These are phyloP conservation scores for Magnaporthales sp. DNA, from an alignment of 2,329 filamentous ascomycete genomes.

Conservation along the genomic window DNA sequence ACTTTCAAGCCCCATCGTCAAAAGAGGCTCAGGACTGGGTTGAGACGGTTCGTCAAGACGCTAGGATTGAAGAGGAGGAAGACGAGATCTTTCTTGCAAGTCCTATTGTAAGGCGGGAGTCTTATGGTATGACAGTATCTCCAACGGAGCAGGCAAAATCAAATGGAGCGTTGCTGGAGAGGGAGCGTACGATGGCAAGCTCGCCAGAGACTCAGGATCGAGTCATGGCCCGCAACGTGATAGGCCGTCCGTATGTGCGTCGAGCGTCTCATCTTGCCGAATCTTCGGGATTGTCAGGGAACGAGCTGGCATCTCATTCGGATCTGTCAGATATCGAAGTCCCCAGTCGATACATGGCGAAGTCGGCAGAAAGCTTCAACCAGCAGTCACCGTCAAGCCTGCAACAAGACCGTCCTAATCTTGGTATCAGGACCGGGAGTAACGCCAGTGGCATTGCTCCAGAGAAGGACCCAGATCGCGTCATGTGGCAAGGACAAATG, in stretches of 20 bases:
- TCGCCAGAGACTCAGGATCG: conserved; percentile 51
- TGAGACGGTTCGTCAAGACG: conserved; percentile 66
- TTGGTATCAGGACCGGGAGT: conserved; percentile 45
- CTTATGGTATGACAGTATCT: conserved; percentile 21
- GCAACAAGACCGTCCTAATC: conserved; percentile 19
- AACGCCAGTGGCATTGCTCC: conserved; percentile 50
- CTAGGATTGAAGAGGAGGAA: conserved; percentile 81
- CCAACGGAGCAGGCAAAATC: conserved; percentile 7
- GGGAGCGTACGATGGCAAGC: conserved; percentile 42
- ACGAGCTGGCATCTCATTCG: conserved; percentile 69
- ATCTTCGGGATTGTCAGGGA: conserved; percentile 54
- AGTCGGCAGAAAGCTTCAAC: conserved; percentile 40
- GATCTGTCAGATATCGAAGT: conserved; percentile 71
- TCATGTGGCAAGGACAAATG: conserved; percentile 91
- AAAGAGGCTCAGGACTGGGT: conserved; percentile 84
- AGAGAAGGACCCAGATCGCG: conserved; percentile 68
- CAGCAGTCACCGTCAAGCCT: conserved; percentile 26
- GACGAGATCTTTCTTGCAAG: conserved; percentile 71
- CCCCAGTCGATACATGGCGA: conserved; percentile 33
- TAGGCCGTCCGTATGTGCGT: conserved; percentile 21
- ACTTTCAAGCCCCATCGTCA: conserved; percentile 68
- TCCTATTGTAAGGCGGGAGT: conserved; percentile 44
- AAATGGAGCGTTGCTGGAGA: conserved; percentile 16
- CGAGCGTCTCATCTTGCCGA: conserved; percentile 55
- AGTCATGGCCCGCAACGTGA: conserved; percentile 21